Percentiles rank a stretch among this genome's conserved stretches.
These are phyloP conservation scores for Lagenidium giganteum DNA, from an alignment of 352 stramenopile genomes.

Conservation along the genomic window DNA sequence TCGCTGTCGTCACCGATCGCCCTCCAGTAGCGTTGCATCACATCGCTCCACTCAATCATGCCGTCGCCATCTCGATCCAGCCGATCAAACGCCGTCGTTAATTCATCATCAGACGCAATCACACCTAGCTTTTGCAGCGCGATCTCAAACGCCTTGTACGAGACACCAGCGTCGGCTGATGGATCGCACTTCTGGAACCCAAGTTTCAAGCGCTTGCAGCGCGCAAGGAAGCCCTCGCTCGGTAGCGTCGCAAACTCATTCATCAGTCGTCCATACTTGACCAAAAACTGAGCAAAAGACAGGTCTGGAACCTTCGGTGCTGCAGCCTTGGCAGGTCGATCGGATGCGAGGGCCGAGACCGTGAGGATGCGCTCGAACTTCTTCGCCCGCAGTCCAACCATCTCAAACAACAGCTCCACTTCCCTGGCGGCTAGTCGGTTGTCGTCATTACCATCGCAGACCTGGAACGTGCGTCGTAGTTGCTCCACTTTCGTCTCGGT, in stretches of 20 bases:
- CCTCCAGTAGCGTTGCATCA: conserved; percentile 2
- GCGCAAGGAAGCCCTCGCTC: conserved; percentile 23
- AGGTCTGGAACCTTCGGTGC: too few species aligned
- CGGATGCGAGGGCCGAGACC: too few species aligned
- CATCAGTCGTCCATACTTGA: too few species aligned
- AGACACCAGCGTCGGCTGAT: conserved; percentile 24
- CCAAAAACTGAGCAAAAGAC: too few species aligned
- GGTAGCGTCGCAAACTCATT: too few species aligned
- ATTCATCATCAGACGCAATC: conserved; percentile 6
- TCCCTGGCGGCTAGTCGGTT: too few species aligned
- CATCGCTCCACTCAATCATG: conserved; percentile 13
- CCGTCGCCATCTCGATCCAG: conserved; percentile 6
- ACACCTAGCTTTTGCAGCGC: conserved; percentile 33
- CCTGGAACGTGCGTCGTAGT: too few species aligned
- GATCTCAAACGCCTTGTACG: conserved; percentile 46
- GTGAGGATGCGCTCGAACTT: too few species aligned
- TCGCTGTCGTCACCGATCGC: too few species aligned
- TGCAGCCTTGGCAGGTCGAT: too few species aligned
- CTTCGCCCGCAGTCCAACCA: too few species aligned
- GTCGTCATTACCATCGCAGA: conserved; percentile 27
- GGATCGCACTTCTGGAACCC: conserved; percentile 35
- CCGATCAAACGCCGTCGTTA: neutral
- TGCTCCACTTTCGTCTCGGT: too few species aligned
- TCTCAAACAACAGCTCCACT: conserved; percentile 15
- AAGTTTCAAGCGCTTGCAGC: conserved; percentile 37